Base-by-base conservation (phyloP, 192 early-diverging fungal species). In the Coemansia sp. region DNA sequence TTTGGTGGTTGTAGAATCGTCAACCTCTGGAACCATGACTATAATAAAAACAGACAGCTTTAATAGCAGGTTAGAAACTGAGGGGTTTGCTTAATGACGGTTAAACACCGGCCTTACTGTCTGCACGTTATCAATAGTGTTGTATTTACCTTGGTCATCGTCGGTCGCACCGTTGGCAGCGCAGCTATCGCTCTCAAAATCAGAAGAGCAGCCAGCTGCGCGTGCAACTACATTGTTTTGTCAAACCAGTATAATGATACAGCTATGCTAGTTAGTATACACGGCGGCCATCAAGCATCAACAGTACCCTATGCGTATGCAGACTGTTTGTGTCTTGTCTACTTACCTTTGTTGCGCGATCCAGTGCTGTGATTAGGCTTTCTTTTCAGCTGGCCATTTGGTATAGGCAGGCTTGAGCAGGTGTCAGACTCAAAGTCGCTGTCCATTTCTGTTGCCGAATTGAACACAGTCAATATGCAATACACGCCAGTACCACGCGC, bases 291-390 rank as follows among this genome's bases (percentile, higher is more conserved):
- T 32, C 32, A 32, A 32, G 32, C 2, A 32, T 32, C 32, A 32
- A 32, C 4, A 32, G 32, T 32, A 32, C 32, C 32, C 32, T 32
- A 7, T 8, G 5, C 18, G 18, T 49, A 18, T 5, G n/a, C 19
- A 49, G 8, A 18, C 8, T 18, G 48, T 19, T 4, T 49, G n/a
- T 49, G 16, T 16, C 43, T 45, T 10, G 13, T 45, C 61, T 8
- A 41, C 63, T 7, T 62, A 74, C 77, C 72, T 55, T 71, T 74
- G 61, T 46, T 69, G 48, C 56, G 57, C 15, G 63, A 49, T 39
- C 68, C 68, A 8, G 57, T 46, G 22, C 46, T 69, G 7, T n/a
- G 41, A 3, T 45, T 67, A 13, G 36, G 54, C 43, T 69, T 73
- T 37, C 57, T 63, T 22, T 68, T 74, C 39, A 46, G 49, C 41